Base-by-base conservation (phyloP, 202 grass and related monocot species). In the Musa balbisiana region DNA sequence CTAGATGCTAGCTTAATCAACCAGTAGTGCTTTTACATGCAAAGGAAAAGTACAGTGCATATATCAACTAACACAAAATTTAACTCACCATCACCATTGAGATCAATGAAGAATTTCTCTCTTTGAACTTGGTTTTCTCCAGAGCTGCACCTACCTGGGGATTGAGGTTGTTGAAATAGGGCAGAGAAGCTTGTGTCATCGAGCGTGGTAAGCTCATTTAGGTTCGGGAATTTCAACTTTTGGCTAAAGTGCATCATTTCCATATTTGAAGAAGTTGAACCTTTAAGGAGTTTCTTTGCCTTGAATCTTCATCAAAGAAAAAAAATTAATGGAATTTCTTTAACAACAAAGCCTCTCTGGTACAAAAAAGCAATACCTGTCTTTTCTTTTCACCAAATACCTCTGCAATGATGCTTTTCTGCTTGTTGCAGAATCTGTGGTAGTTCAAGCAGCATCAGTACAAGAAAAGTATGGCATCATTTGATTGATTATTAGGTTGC, bases 331-430 rank as follows among this genome's bases (percentile, higher is more conserved):
- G 3, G 25, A 23, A 49, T 22, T 54, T 70, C 21, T 27, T 69
- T 9, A 53, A 8, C 15, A 33, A 14, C 19, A 33, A 54, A 49
- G n/a, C 21, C 73, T 33, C 49, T 60, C 56, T 21, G 25, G 43
- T 70, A 3, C 8, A 12, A 70, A 17, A 70, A 70, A 51, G 10
- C 2, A 25, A 55, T 83, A 87, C 85, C 85, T 78, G 64, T 83
- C 85, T 80, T 83, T 87, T 16, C 77, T 83, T 71, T 87, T 87
- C 77, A 80, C 85, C 55, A 80, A 65, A 73, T 87, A 87, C 53
- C 85, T 77, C 66, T 87, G 80, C 73, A 87, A 77, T 62, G 73
- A 87, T 26, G 81, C 85, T 78, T 83, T 69, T 77, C 85, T 78
- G 64, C 64, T 77, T 17, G 51, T 72, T 43, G 73, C 72, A 64